phyloP scores from a whole-genome alignment of 1,139 yeast species.

The Sugiyamaella pinicola region DNA sequence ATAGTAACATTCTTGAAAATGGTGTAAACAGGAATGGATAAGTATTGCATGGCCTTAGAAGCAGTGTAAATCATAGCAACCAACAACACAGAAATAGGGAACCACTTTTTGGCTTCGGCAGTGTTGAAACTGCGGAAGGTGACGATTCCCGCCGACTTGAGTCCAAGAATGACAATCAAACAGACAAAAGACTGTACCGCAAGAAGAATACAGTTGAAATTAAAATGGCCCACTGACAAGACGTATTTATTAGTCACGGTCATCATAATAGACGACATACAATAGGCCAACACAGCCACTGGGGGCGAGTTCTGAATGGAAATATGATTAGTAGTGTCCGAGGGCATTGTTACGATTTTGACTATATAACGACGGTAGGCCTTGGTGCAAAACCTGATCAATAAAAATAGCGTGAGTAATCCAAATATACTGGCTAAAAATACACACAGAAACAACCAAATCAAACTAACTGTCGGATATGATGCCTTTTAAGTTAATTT shows the following conservation, averaged over 20 bases:
- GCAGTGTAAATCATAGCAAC: constrained; percentile 96
- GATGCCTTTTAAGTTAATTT: too few species aligned
- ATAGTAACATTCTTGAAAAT: constrained; percentile 97
- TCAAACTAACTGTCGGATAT: too few species aligned
- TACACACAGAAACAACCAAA: too few species aligned
- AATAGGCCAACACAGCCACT: constrained; percentile 81
- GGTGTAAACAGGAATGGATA: constrained; percentile 94
- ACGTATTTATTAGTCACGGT: constrained; percentile 97
- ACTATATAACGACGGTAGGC: background rate
- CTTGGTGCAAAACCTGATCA: background rate
- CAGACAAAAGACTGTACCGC: constrained; percentile 63
- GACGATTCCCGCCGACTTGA: constrained; percentile 75
- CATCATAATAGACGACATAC: constrained; percentile 92
- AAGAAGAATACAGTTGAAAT: constrained; percentile 86
- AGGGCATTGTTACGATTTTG: constrained; percentile 1
- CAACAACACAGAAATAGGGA: constrained; percentile 85
- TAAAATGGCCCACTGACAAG: constrained; percentile 77
- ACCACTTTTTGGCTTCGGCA: constrained; percentile 88
- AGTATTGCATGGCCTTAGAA: constrained; percentile 88
- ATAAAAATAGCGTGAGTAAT: constrained; percentile 2
- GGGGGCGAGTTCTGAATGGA: constrained; percentile 67
- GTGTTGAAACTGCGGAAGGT: constrained; percentile 83
- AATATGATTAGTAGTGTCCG: background rate
- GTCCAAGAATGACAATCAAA: constrained; percentile 65
- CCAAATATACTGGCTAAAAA: constrained; percentile 4